Evolutionary conservation across 192 early-diverging fungal genomes (phyloP).

Genomic region (Neocallimastix lanati): DNA sequence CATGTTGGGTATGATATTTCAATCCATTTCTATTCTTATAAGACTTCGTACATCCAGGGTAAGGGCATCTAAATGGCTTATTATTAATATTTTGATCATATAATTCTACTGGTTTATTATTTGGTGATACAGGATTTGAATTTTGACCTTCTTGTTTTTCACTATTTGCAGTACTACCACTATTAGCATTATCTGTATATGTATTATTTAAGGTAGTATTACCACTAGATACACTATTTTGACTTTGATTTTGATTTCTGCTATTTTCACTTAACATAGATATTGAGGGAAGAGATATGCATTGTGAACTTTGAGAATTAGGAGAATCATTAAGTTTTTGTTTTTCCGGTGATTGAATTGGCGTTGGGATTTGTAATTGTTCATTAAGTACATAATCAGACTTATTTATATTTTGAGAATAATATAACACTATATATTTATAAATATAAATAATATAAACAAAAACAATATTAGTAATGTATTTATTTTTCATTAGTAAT

Average conservation of each 20-base stretch:
- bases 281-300: neutral
- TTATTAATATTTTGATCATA: neutral
- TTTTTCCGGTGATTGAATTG: neutral
- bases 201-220: neutral
- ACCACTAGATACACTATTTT: neutral
- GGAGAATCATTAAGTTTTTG: neutral
- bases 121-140: neutral
- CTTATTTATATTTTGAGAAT: neutral
- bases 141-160: neutral
- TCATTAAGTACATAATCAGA: neutral
- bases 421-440: neutral
- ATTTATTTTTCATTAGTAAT: too few species aligned
- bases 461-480: too few species aligned
- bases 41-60: constrained; percentile 68
- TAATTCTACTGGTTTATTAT: neutral
- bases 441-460: too few species aligned
- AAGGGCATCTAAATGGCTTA: constrained; percentile 61
- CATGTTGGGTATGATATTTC: constrained; percentile 88
- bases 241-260: neutral
- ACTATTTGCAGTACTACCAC: neutral
- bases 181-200: neutral
- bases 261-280: neutral
- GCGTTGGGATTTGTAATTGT: neutral
- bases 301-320: neutral
- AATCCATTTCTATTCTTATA: constrained; percentile 96